Base-by-base conservation (phyloP, 495 filamentous ascomycete genomes). In the Penicillium waksmanii region DNA sequence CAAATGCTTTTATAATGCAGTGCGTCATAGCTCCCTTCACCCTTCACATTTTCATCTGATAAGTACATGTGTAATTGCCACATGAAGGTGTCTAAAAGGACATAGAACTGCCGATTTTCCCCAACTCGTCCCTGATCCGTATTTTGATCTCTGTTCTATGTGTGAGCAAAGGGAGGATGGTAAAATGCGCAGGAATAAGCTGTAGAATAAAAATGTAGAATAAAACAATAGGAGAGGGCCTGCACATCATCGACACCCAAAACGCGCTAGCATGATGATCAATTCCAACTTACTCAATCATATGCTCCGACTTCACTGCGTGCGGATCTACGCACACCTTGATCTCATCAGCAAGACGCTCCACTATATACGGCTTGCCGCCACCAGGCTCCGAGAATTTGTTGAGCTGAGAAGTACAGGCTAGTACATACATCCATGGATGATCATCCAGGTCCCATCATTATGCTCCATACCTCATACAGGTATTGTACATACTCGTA, bases 1-100 rank as follows among this genome's bases (percentile, higher is more conserved):
- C 54, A 56, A 31, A 56, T 49, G 31, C 25, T 46, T 56, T 56
- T 33, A 56, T 53, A 53, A 53, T 50, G 46, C 6, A 23, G 46
- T 48, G 23, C 46, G 46, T 48, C 46, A 55, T 56, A 44, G 36
- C 36, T 40, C 27, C 27, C 27, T 31, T 31, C 27, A 2, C 27
- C 27, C 27, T 31, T 31, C 8, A 31, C 27, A 31, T 31, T 31
- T 31, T 1, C 8, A 31, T 31, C 27, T 9, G 27, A 31, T 9
- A n/a, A n/a, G n/a, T n/a, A 31, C 6, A 31, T 9, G 5, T 31
- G 5, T 5, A 31, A 31, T 31, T 31, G 6, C 27, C 27, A 31
- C 27, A 31, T 31, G 27, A 5, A 31, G 27, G 27, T 9, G 25
- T 0, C 27, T 31, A 31, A 31, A 6, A 31, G 27, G 27, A 9